Evolutionary conservation across 169 alveolate genomes (phyloP).

Genomic region (Blepharisma undulans): DNA sequence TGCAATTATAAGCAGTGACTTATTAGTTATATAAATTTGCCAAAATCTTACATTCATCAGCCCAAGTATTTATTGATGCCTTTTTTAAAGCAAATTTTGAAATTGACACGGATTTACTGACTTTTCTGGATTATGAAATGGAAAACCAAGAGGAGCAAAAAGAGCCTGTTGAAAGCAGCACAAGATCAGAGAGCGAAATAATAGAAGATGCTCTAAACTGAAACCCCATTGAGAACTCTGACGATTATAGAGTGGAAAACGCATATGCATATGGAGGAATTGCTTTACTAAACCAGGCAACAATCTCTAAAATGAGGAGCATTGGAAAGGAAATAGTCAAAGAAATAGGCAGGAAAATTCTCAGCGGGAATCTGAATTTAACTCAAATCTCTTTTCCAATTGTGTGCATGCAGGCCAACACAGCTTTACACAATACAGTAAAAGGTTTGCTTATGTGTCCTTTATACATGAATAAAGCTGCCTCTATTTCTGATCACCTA

Average conservation of each 20-base stretch:
- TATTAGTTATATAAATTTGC: neutral
- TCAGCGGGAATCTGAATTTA: slow-evolving; percentile 72
- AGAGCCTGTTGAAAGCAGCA: neutral
- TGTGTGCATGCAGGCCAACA: slow-evolving; percentile 64
- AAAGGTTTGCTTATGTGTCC: slow-evolving; percentile 50
- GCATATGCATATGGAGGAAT: slow-evolving; percentile 74
- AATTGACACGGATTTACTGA: neutral
- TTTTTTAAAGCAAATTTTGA: neutral
- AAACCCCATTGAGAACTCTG: slow-evolving; percentile 12
- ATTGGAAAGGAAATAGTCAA: slow-evolving; percentile 68
- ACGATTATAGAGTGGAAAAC: slow-evolving; percentile 60
- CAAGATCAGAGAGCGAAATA: neutral
- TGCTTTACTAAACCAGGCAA: slow-evolving; percentile 47
- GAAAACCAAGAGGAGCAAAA: neutral
- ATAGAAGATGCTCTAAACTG: neutral
- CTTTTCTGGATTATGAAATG: neutral
- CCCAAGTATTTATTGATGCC: neutral
- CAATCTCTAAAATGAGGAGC: slow-evolving; percentile 47
- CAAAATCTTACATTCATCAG: neutral
- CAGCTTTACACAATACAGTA: slow-evolving; percentile 50
- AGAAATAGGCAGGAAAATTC: slow-evolving; percentile 63
- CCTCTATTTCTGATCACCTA: slow-evolving; percentile 45
- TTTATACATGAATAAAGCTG: slow-evolving; percentile 61
- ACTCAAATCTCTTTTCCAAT: slow-evolving; percentile 74
- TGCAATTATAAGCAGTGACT: neutral